These are phyloP conservation scores for Chrysoporthe deuterocubensis DNA, from an alignment of 2,329 filamentous ascomycete genomes.

Conservation along the genomic window DNA sequence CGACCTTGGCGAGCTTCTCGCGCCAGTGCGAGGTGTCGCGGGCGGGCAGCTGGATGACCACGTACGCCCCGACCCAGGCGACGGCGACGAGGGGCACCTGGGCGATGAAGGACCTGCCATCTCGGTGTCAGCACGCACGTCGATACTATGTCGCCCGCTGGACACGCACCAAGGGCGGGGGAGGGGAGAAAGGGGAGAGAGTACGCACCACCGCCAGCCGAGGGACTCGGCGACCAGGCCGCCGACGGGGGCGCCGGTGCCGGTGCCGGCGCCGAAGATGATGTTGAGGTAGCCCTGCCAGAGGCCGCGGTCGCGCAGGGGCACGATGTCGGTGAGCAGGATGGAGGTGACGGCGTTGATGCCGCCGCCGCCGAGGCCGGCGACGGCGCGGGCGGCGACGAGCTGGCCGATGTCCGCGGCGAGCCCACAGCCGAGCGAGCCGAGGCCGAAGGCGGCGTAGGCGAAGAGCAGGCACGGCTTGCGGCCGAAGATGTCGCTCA, in stretches of 20 bases:
- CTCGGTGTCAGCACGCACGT: too few relatives aligned
- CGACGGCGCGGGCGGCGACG: conserved; percentile 48
- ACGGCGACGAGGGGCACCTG: conserved; percentile 71
- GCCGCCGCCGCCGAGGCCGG: conserved; percentile 68
- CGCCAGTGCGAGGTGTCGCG: conserved; percentile 65
- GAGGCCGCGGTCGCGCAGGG: conserved; percentile 69
- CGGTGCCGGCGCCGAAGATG: conserved; percentile 70
- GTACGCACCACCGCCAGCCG: conserved; percentile 71
- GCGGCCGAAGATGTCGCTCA: conserved; percentile 64
- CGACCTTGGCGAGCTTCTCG: conserved; percentile 50
- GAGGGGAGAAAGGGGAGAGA: too few relatives aligned
- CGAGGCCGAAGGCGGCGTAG: conserved; percentile 39
- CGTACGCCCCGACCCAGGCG: conserved; percentile 66
- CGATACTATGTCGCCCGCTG: too few relatives aligned
- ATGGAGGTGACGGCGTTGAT: conserved; percentile 74
- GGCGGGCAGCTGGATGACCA: conserved; percentile 65
- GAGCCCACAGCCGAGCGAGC: conserved; percentile 56
- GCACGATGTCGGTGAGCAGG: conserved; percentile 71
- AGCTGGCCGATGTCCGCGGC: conserved; percentile 53
- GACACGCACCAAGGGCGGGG: conserved; percentile 9
- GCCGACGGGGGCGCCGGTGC: conserved; percentile 70
- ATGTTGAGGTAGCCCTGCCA: conserved; percentile 79
- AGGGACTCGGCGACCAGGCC: conserved; percentile 73
- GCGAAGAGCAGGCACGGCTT: conserved; percentile 69
- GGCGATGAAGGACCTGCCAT: conserved; percentile 66